Conservation (phyloP, 306 rosid genomes). For the Prunus kanzakura region DNA sequence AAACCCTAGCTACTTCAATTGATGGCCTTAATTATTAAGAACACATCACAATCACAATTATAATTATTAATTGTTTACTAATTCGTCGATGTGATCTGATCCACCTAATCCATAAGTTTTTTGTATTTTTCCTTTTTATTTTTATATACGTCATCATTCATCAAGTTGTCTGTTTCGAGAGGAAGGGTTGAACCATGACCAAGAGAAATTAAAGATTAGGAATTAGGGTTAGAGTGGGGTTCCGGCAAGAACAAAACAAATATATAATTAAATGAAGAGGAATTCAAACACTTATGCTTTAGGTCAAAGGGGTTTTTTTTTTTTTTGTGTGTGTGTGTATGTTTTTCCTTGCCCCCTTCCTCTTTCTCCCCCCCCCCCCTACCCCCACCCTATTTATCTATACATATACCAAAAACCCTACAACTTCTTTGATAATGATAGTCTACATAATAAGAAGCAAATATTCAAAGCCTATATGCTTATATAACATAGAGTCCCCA, state of each 20-base stretch:
- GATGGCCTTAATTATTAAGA: conserved; percentile 17
- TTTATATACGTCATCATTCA: background rate
- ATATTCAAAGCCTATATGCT: background rate
- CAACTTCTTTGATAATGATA: conserved; percentile 17
- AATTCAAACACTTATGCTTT: background rate
- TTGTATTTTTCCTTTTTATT: conserved; percentile 5
- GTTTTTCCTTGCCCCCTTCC: background rate
- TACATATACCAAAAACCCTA: background rate
- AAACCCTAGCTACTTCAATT: conserved; percentile 40
- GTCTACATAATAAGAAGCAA: background rate
- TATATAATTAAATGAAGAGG: background rate
- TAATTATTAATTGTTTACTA: conserved; percentile 4
- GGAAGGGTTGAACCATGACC: conserved; percentile 2
- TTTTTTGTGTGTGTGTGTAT: background rate
- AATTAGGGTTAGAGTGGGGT: background rate
- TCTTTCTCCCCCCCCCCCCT: background rate
- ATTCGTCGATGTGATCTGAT: conserved; percentile 19
- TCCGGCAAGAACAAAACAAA: background rate
- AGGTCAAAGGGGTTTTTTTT: background rate
- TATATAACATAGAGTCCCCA: background rate
- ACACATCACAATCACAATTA: background rate
- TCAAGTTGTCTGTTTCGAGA: conserved; percentile 21
- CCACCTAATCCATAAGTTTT: conserved; percentile 50
- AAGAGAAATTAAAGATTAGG: background rate
- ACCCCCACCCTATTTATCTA: background rate